A percentile compares a stretch with the other conserved stretches of the same genome.
Conservation (phyloP, 805 yeast species). For the Nakazawaea ernobii region DNA sequence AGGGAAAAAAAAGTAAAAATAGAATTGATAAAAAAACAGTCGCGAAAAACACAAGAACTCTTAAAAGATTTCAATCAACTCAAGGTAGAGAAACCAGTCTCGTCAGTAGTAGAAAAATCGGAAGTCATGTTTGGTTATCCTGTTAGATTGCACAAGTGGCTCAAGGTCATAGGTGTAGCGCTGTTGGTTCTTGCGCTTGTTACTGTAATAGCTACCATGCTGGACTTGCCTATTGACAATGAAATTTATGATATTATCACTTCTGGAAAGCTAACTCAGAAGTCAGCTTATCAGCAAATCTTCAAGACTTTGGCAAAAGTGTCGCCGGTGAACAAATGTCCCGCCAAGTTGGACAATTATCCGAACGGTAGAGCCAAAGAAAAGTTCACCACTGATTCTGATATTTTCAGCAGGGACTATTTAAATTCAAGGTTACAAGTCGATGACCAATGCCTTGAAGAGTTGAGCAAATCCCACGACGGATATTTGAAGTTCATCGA, state of each 20-base stretch:
- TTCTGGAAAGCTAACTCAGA: conserved; percentile 5
- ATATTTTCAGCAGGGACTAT: conserved; percentile 39
- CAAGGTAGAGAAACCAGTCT: no score
- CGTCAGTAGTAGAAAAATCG: no score
- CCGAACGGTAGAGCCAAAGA: conserved; percentile 34
- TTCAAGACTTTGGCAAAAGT: conserved; percentile 2
- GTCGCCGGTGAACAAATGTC: conserved; percentile 2
- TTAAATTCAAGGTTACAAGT: conserved; percentile 37
- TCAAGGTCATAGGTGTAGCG: background rate
- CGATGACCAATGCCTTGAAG: conserved; percentile 25
- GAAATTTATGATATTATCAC: conserved; percentile 9
- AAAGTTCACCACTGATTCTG: conserved; percentile 32
- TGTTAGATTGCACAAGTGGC: background rate
- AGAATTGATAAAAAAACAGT: no score
- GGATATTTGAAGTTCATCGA: conserved; percentile 26
- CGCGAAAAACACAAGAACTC: no score
- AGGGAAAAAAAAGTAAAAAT: no score
- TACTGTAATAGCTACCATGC: background rate
- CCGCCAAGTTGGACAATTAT: conserved; percentile 3
- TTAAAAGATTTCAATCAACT: no score
- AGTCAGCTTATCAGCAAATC: conserved; percentile 1
- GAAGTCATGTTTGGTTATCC: background rate
- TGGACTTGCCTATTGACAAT: conserved; percentile 6
- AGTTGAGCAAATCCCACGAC: conserved; percentile 32
- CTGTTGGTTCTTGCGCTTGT: background rate